These are phyloP conservation scores for Gastrodia elata DNA, from an alignment of 106 monocot species.

Conservation along the genomic window DNA sequence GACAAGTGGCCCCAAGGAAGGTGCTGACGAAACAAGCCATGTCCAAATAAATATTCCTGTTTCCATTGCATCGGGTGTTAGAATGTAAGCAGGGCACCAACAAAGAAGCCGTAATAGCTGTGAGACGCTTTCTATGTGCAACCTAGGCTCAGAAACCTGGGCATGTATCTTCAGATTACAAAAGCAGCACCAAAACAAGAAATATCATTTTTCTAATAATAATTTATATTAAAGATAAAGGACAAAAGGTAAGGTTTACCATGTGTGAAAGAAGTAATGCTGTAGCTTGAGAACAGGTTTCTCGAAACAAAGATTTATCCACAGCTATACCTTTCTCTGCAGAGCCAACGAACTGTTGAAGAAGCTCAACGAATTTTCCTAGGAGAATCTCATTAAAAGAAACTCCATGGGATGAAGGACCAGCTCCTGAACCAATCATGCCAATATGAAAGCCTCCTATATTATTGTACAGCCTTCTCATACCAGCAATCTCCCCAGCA, in stretches of 20 bases:
- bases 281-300: slow-evolving; percentile 91
- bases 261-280: slow-evolving; percentile 86
- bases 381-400: slow-evolving; percentile 86
- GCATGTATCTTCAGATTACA: slow-evolving; percentile 3
- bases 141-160: slow-evolving; percentile 55
- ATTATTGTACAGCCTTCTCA: slow-evolving; percentile 80
- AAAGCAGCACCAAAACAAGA: neutral
- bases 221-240: slow-evolving; percentile 2
- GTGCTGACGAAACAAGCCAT: slow-evolving; percentile 93
- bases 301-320: slow-evolving; percentile 76
- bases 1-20: slow-evolving; percentile 84
- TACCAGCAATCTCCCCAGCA: slow-evolving; percentile 94
- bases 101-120: slow-evolving; percentile 87
- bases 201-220: neutral
- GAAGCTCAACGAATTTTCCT: slow-evolving; percentile 61
- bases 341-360: slow-evolving; percentile 82
- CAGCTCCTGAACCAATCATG: slow-evolving; percentile 30
- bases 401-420: slow-evolving; percentile 26
- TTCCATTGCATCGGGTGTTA: slow-evolving; percentile 92
- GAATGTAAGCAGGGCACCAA: slow-evolving; percentile 99
- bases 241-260: slow-evolving; percentile 29
- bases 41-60: slow-evolving; percentile 99
- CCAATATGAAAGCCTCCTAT: slow-evolving; percentile 78
- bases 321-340: slow-evolving; percentile 75
- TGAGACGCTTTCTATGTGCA: slow-evolving; percentile 69